Evolutionary conservation across 345 rosid genomes (phyloP), one percentile per base, ranked within the genome.

Genomic region (Abelmoschus esculentus): DNA sequence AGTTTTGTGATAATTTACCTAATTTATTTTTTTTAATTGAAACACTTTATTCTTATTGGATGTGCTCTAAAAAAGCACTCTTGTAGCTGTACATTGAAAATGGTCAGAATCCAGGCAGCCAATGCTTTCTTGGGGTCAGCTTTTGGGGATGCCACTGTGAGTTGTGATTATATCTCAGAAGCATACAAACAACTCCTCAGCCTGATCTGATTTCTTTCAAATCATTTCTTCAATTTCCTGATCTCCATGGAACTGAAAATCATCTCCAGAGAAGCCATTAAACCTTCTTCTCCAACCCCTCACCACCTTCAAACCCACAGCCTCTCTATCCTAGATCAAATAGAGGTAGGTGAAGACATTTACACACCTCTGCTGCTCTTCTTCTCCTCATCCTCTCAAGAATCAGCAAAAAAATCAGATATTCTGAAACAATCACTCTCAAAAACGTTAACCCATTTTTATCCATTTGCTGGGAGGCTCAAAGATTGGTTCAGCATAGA

Each of bases 221-320:
- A 38, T 36, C 0, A 36, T 36, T 36, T 2, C 19, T 22, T 22
- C 26, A 1, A 22, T 22, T 22, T 22, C 26, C 26, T 0, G 26
- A 22, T 22, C 34, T 60, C 44, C 52, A 46, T 73, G 78, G 67
- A 70, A 67, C 67, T 79, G 11, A 7, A 38, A 29, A 72, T 78
- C 64, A 72, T 55, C 46, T 74, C 79, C 5, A 72, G 34, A 66
- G 74, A 78, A 47, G 44, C 60, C 50, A 78, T 74, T 56, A 76
- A 70, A 65, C 82, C 83, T 55, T 73, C 73, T 8, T 70, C 80
- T 49, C 69, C 80, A 69, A 73, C 80, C 6, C 82, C 83, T 19
- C 7, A 10, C 12, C 66, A 67, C 58, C 80, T 64, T 1, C 49
- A 73, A 63, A 61, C 3, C 47, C 66, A 73, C 67, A 76, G 66